A percentile compares a stretch with the other conserved stretches of the same genome.
Conservation (phyloP, 2,329 filamentous ascomycete genomes). For the Aspergillus tanneri region DNA sequence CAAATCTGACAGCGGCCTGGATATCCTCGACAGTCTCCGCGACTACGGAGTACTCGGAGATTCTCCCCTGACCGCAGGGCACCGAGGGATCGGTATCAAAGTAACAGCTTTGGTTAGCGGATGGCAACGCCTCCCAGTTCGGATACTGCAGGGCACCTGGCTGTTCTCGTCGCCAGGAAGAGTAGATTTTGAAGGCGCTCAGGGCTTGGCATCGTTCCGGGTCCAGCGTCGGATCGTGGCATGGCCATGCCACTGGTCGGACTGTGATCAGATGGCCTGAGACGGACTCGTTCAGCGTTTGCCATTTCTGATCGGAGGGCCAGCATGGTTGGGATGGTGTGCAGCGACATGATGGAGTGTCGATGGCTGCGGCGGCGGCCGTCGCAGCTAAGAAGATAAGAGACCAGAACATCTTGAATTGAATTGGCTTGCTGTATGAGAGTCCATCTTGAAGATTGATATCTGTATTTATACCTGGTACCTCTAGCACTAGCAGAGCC, state of each 20-base stretch:
- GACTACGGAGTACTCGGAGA: conserved; percentile 39
- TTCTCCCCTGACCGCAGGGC: conserved; percentile 36
- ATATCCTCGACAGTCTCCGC: conserved; percentile 34
- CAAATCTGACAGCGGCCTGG: conserved; percentile 40
- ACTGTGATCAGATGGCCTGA: neutral
- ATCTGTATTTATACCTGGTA: too few species aligned
- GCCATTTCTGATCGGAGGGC: neutral
- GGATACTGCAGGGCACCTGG: conserved; percentile 34
- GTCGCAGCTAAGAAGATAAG: neutral
- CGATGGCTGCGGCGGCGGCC: neutral
- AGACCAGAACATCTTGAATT: neutral
- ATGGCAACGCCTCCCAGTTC: conserved; percentile 44
- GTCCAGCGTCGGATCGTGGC: neutral
- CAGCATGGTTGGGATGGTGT: neutral
- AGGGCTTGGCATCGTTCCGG: neutral
- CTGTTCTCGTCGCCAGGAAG: neutral
- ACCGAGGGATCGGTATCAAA: conserved; percentile 26
- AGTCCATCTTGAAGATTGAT: too few species aligned
- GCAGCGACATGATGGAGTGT: neutral
- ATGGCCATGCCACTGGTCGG: neutral
- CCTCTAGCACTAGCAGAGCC: neutral
- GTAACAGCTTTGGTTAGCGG: conserved; percentile 38
- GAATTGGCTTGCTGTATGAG: too few species aligned
- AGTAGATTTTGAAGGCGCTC: neutral
- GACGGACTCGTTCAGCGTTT: neutral